Base-by-base conservation (phyloP, 2,329 filamentous ascomycete genomes). In the Colletotrichum tamarilloi region DNA sequence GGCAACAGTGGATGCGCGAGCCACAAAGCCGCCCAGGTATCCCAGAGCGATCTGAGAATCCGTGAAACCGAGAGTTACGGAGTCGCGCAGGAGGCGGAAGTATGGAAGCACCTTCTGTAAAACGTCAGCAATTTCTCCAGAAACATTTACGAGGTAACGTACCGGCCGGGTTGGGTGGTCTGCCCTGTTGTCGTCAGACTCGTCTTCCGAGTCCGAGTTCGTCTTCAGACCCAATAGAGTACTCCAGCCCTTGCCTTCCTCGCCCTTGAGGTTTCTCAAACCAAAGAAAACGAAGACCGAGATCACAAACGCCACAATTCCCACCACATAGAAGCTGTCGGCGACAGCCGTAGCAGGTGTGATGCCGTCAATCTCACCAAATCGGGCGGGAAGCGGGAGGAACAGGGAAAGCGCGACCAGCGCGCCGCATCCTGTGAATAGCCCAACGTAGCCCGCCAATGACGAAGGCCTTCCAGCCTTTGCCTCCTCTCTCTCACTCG, bases 11-110 rank as follows among this genome's bases (percentile, higher is more conserved):
- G 95, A 98, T 8, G 97, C 95, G 68, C 97, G 92, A 11, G 95
- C 96, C 2, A 99, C 96, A 78, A 98, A 98, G 1, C 97, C 97
- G 75, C 96, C 97, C 0, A 98, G 85, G 79, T 98, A 99, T 32
- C 94, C 96, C 0, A 98, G 88, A 22, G 91, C 92, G 74, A 99
- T 97, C 77, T 93, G 90, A 11, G 91, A 87, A 79, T 97, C 94
- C 9, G 86, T 91, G 77, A 95, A 91, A 16, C 93, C 95, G 12
- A 97, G 88, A 7, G 91, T 77, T 77, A 95, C 81, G 46, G 93
- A 88, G 74, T 91, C 85, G 75, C 88, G 84, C 64, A 94, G 84
- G 67, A 93, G 87, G 75, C 89, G 84, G 73, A 87, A 86, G 77
- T 91, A 92, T 0, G 91, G 89, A 0, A 90, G 81, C 32, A 88